A percentile compares a stretch with the other conserved stretches of the same genome.
Evolutionary conservation across 441 rosid species (phyloP).

Genomic region (Adansonia gregorii): DNA sequence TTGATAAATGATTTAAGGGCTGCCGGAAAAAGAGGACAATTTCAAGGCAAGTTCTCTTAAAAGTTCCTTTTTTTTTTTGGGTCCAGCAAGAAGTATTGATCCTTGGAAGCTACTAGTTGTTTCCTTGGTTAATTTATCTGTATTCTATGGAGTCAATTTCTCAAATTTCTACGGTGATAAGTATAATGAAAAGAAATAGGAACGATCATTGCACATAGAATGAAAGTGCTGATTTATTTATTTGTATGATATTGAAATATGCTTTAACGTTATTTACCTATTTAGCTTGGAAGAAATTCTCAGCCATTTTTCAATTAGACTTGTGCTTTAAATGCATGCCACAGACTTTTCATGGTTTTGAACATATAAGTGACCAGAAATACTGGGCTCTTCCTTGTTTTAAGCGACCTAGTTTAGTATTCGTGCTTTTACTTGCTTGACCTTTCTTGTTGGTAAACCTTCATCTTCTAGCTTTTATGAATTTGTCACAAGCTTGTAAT

Average conservation of each 20-base stretch:
- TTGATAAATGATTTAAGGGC: conserved; percentile 69
- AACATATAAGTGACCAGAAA: not conserved
- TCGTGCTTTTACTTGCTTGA: not conserved
- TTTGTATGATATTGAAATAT: not conserved
- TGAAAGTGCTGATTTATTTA: not conserved
- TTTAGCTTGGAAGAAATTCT: not conserved
- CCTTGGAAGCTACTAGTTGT: not conserved
- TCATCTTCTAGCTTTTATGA: not conserved
- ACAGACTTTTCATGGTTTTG: not conserved
- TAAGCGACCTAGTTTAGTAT: not conserved
- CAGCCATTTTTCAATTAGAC: not conserved
- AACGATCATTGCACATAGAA: not conserved
- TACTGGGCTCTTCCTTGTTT: not conserved
- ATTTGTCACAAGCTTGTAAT: not conserved
- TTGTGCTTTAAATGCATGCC: conserved; percentile 9
- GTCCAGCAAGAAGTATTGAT: not conserved
- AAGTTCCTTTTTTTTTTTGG: not conserved
- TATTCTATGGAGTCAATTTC: too few species aligned
- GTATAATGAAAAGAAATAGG: not conserved
- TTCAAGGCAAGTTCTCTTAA: conserved; percentile 66
- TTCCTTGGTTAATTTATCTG: not conserved
- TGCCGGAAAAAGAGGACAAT: conserved; percentile 74
- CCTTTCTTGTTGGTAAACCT: not conserved
- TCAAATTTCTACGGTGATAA: not conserved
- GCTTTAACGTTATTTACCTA: not conserved